Conservation (phyloP, 2,329 filamentous ascomycete species). For the Volutella citrinella region DNA sequence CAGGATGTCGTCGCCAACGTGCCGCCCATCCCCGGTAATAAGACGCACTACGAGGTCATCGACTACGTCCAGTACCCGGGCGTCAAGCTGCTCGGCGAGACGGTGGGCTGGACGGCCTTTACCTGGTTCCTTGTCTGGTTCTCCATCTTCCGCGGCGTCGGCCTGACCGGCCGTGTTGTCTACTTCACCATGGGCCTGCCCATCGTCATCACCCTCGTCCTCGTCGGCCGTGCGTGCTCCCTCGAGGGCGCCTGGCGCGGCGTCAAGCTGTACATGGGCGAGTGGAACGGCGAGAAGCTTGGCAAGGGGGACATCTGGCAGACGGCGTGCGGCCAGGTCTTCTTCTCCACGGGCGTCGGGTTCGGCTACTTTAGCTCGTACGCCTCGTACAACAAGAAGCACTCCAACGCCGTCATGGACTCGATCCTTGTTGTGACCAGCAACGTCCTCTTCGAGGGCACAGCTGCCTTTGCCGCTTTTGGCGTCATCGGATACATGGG, state of each 20-base stretch:
- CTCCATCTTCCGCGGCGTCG: slow-evolving; percentile 57
- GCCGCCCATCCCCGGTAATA: slow-evolving; percentile 36
- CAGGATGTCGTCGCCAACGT: slow-evolving; percentile 47
- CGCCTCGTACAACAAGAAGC: slow-evolving; percentile 55
- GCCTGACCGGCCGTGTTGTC: slow-evolving; percentile 55
- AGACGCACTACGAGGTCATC: slow-evolving; percentile 37
- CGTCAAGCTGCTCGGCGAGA: slow-evolving; percentile 49
- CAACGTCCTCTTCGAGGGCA: slow-evolving; percentile 56
- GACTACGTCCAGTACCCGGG: slow-evolving; percentile 46
- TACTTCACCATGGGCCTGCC: slow-evolving; percentile 62
- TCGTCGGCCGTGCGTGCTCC: slow-evolving; percentile 52
- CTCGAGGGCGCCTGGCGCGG: slow-evolving; percentile 52
- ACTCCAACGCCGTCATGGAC: slow-evolving; percentile 59
- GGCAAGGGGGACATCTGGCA: slow-evolving; percentile 54
- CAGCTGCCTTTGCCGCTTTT: slow-evolving; percentile 47
- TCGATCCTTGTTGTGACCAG: slow-evolving; percentile 52
- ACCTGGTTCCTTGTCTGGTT: slow-evolving; percentile 60
- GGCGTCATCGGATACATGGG: slow-evolving; percentile 51
- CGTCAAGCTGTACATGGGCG: slow-evolving; percentile 44
- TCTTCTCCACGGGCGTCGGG: slow-evolving; percentile 57
- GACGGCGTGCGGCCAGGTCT: slow-evolving; percentile 57
- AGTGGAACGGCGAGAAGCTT: slow-evolving; percentile 48
- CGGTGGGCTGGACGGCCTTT: slow-evolving; percentile 56
- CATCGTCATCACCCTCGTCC: slow-evolving; percentile 53
- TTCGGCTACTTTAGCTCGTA: slow-evolving; percentile 59